A percentile compares a stretch with the other conserved stretches of the same genome.
phyloP scores from a whole-genome alignment of 495 filamentous ascomycete genomes.

The Penicillium pulvis region DNA sequence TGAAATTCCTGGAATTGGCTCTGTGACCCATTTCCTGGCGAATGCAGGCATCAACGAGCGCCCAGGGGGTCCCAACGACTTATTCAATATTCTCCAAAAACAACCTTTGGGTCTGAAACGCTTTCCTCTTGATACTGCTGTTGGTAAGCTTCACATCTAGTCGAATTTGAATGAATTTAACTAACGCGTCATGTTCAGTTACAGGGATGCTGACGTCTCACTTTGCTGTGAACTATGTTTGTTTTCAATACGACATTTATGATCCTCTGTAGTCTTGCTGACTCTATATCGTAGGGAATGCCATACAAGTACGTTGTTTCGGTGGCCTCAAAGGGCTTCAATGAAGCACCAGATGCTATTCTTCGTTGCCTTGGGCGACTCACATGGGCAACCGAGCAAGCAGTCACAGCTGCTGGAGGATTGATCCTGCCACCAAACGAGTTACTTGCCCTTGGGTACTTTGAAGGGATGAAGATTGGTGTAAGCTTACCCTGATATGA shows the following conservation, averaged over 20 bases:
- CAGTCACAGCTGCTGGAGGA: slow-evolving; percentile 31
- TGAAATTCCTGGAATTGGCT: slow-evolving; percentile 49
- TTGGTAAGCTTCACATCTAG: slow-evolving; percentile 34
- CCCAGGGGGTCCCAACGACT: slow-evolving; percentile 58
- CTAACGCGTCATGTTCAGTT: slow-evolving; percentile 19
- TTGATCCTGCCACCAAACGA: slow-evolving; percentile 60
- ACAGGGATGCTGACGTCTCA: slow-evolving; percentile 61
- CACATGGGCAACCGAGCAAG: slow-evolving; percentile 61
- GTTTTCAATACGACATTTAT: slow-evolving; percentile 19
- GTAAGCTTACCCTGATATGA: slow-evolving; percentile 47
- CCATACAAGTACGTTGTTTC: slow-evolving; percentile 80
- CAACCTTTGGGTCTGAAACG: slow-evolving; percentile 61
- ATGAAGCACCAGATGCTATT: slow-evolving; percentile 59
- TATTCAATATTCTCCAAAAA: slow-evolving; percentile 64
- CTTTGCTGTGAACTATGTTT: slow-evolving; percentile 73
- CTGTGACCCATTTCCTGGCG: slow-evolving; percentile 63
- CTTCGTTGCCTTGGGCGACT: slow-evolving; percentile 60
- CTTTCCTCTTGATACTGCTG: slow-evolving; percentile 43
- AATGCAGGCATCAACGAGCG: slow-evolving; percentile 51
- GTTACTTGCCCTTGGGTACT: slow-evolving; percentile 72
- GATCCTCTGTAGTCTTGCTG: background rate
- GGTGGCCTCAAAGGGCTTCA: slow-evolving; percentile 64
- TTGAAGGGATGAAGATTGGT: slow-evolving; percentile 66
- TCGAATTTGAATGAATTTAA: background rate
- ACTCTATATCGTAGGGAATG: slow-evolving; percentile 57